phyloP scores from a whole-genome alignment of 2,329 filamentous ascomycete species.

The Shiraia bambusicola region DNA sequence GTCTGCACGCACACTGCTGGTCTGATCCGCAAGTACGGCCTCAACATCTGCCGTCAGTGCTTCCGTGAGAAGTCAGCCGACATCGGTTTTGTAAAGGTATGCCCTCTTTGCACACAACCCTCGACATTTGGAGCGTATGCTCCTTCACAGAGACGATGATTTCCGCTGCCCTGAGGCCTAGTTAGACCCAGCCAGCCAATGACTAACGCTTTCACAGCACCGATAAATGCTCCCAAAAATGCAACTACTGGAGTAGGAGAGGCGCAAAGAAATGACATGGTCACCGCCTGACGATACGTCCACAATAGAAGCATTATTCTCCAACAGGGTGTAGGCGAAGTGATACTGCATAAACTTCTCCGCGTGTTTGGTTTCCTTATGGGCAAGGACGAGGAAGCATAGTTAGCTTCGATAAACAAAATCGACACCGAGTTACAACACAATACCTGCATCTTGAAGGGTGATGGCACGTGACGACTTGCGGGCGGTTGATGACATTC shows the following conservation, averaged over 20 bases:
- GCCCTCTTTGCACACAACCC: slow-evolving; percentile 6
- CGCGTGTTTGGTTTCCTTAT: slow-evolving; percentile 16
- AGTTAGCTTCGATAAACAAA: slow-evolving; percentile 28
- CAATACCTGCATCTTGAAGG: background rate
- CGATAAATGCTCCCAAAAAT: slow-evolving; percentile 34
- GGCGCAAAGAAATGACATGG: slow-evolving; percentile 33
- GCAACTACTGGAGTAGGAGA: slow-evolving; percentile 28
- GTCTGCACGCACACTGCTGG: slow-evolving; percentile 94
- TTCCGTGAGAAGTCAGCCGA: slow-evolving; percentile 69
- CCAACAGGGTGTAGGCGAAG: slow-evolving; percentile 18
- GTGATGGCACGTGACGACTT: background rate
- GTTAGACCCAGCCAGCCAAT: background rate
- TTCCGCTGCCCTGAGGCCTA: background rate
- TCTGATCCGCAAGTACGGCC: slow-evolving; percentile 99
- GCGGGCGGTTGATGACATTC: background rate
- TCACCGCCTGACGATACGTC: slow-evolving; percentile 32
- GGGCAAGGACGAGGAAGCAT: slow-evolving; percentile 15
- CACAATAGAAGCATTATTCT: slow-evolving; percentile 10
- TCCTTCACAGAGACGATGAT: too few relatives aligned
- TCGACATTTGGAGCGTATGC: background rate
- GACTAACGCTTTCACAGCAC: slow-evolving; percentile 30
- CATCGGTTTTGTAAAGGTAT: slow-evolving; percentile 70
- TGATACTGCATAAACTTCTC: slow-evolving; percentile 29
- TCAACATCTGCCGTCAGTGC: slow-evolving; percentile 77
- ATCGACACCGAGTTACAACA: slow-evolving; percentile 27